These are phyloP conservation scores for Penicillium sp. DNA, from an alignment of 2,329 filamentous ascomycete species.

Conservation along the genomic window DNA sequence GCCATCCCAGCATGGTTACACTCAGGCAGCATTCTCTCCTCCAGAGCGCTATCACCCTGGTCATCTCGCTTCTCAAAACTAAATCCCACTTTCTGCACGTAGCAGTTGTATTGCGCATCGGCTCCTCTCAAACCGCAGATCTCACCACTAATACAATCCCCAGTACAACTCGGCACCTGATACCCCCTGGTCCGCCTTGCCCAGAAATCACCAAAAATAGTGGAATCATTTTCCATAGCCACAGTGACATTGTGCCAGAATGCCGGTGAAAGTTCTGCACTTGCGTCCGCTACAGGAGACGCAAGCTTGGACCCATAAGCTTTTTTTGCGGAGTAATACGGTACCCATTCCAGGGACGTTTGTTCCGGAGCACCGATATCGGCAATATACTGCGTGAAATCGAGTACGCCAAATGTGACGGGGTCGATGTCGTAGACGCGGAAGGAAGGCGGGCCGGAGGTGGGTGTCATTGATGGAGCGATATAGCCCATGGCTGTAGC, in stretches of 20 bases:
- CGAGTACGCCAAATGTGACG: slow-evolving; percentile 56
- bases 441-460: slow-evolving; percentile 57
- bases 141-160: slow-evolving; percentile 45
- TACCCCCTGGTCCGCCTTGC: slow-evolving; percentile 52
- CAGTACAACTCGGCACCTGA: slow-evolving; percentile 42
- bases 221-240: slow-evolving; percentile 46
- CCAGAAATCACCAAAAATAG: slow-evolving; percentile 50
- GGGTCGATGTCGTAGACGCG: slow-evolving; percentile 61
- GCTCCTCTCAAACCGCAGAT: slow-evolving; percentile 56
- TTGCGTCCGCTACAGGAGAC: slow-evolving; percentile 42
- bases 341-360: slow-evolving; percentile 51
- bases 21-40: slow-evolving; percentile 10
- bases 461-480: slow-evolving; percentile 56
- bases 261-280: slow-evolving; percentile 52
- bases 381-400: slow-evolving; percentile 56
- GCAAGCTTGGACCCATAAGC: slow-evolving; percentile 51
- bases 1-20: slow-evolving; percentile 29
- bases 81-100: slow-evolving; percentile 36
- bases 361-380: slow-evolving; percentile 49
- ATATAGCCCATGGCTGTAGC: slow-evolving; percentile 56
- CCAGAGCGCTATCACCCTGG: not conserved
- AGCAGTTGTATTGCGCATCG: slow-evolving; percentile 55
- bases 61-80: slow-evolving; percentile 33
- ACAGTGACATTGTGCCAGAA: slow-evolving; percentile 62
- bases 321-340: slow-evolving; percentile 58